Percentiles rank a stretch among this genome's conserved stretches.
These are phyloP conservation scores for Penicillium polonicum DNA, from an alignment of 2,329 filamentous ascomycete genomes.

Conservation along the genomic window DNA sequence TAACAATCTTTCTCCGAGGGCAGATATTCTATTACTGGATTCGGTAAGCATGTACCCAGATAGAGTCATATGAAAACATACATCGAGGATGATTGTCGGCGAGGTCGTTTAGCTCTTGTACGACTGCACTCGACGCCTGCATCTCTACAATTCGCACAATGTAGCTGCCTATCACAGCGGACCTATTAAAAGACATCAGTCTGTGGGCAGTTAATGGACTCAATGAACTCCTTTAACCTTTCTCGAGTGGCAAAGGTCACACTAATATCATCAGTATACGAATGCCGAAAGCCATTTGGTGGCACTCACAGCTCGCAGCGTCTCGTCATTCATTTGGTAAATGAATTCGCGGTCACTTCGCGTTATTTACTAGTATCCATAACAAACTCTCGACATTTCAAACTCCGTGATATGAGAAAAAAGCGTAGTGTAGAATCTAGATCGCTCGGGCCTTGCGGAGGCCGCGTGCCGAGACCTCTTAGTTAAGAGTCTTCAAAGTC, in stretches of 20 bases:
- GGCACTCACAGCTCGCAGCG: slow-evolving; percentile 19
- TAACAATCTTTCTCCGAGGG: slow-evolving; percentile 16
- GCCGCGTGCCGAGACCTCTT: too few species aligned
- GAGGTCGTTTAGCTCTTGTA: slow-evolving; percentile 14
- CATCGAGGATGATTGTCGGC: slow-evolving; percentile 13
- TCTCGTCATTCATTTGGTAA: slow-evolving; percentile 13
- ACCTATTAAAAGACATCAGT: slow-evolving; percentile 12
- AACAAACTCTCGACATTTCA: too few species aligned
- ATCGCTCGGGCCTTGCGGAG: too few species aligned
- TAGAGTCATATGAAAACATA: background rate
- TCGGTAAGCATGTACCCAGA: background rate
- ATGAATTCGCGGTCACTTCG: background rate
- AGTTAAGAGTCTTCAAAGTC: background rate
- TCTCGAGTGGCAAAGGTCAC: slow-evolving; percentile 28
- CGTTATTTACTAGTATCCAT: too few species aligned
- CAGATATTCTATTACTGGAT: slow-evolving; percentile 7
- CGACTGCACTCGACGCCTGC: slow-evolving; percentile 25
- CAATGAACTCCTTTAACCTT: slow-evolving; percentile 17
- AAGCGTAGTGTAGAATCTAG: background rate
- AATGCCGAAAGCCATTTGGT: background rate
- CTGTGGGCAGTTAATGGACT: background rate
- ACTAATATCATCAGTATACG: slow-evolving; percentile 15
- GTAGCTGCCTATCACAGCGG: slow-evolving; percentile 25
- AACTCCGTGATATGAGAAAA: background rate
- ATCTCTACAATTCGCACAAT: slow-evolving; percentile 29